These are phyloP conservation scores for Nevesoporus exiguus DNA, from an alignment of 768 basidiomycete species.

Conservation along the genomic window DNA sequence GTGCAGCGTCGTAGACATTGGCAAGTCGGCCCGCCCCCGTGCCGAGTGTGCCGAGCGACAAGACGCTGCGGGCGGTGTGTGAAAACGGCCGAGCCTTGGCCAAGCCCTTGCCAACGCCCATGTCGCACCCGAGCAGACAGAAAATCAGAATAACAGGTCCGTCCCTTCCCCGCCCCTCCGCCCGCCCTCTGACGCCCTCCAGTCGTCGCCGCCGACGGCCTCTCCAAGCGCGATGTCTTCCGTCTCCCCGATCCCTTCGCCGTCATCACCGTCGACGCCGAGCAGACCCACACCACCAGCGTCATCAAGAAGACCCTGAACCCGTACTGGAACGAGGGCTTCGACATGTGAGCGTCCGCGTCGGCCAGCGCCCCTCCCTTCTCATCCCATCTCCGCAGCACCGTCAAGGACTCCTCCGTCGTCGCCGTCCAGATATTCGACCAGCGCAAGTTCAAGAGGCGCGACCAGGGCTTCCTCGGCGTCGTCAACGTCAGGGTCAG, in stretches of 20 bases:
- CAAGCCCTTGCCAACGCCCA: constrained; percentile 1
- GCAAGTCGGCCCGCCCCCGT: constrained; percentile 35
- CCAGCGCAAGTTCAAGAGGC: constrained; percentile 97
- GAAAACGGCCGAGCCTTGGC: too few species aligned
- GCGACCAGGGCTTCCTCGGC: constrained; percentile 96
- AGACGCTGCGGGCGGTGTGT: too few species aligned
- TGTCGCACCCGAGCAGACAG: constrained; percentile 55
- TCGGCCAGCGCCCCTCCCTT: background rate
- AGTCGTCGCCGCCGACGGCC: constrained; percentile 95
- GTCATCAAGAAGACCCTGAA: constrained; percentile 96
- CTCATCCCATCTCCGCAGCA: constrained; percentile 43
- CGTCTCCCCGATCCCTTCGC: constrained; percentile 97
- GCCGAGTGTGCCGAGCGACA: constrained; percentile 24
- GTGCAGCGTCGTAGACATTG: constrained; percentile 38
- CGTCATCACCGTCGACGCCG: constrained; percentile 96
- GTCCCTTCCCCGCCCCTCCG: constrained; percentile 9
- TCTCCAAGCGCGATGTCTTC: constrained; percentile 94
- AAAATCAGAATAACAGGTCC: constrained; percentile 77
- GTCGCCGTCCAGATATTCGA: constrained; percentile 98
- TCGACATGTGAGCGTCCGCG: constrained; percentile 75
- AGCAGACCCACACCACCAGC: constrained; percentile 94
- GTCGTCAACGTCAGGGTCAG: constrained; percentile 94
- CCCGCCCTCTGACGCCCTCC: background rate
- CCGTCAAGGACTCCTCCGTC: constrained; percentile 96
- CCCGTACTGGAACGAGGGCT: constrained; percentile 97